Conservation (phyloP, 768 basidiomycete genomes). For the Trametes cinnabarina region DNA sequence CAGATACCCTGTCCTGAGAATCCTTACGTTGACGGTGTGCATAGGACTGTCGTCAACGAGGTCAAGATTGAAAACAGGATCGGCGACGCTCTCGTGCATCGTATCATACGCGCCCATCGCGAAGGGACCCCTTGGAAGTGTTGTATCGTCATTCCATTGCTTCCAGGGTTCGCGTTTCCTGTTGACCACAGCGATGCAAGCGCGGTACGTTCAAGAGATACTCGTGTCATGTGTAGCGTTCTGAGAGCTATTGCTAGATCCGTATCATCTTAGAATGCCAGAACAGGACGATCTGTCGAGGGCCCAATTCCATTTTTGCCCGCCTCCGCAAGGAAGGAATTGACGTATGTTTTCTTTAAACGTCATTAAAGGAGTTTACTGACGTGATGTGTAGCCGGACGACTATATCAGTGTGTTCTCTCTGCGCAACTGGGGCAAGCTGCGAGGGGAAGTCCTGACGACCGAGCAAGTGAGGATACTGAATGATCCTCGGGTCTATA, state of each 20-base stretch:
- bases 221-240: not conserved
- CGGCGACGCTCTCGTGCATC: slow-evolving; percentile 88
- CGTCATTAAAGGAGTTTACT: not conserved
- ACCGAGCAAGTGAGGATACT: slow-evolving; percentile 71
- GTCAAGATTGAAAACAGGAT: slow-evolving; percentile 89
- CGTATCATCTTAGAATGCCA: slow-evolving; percentile 96
- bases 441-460: slow-evolving; percentile 77
- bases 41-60: slow-evolving; percentile 80
- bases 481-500: not conserved
- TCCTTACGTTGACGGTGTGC: not conserved
- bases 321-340: slow-evolving; percentile 84
- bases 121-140: slow-evolving; percentile 87
- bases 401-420: slow-evolving; percentile 91
- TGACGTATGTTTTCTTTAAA: slow-evolving; percentile 52
- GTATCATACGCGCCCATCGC: slow-evolving; percentile 84
- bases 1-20: not conserved
- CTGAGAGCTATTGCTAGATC: slow-evolving; percentile 50
- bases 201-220: slow-evolving; percentile 53
- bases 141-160: slow-evolving; percentile 85
- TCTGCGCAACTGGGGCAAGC: slow-evolving; percentile 89
- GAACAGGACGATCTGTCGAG: slow-evolving; percentile 82
- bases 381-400: slow-evolving; percentile 62
- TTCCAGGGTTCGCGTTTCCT: slow-evolving; percentile 92
- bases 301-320: slow-evolving; percentile 88
- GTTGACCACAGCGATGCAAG: slow-evolving; percentile 92